These are phyloP conservation scores for Albatrellus ellisii DNA, from an alignment of 768 basidiomycete genomes.

Conservation along the genomic window DNA sequence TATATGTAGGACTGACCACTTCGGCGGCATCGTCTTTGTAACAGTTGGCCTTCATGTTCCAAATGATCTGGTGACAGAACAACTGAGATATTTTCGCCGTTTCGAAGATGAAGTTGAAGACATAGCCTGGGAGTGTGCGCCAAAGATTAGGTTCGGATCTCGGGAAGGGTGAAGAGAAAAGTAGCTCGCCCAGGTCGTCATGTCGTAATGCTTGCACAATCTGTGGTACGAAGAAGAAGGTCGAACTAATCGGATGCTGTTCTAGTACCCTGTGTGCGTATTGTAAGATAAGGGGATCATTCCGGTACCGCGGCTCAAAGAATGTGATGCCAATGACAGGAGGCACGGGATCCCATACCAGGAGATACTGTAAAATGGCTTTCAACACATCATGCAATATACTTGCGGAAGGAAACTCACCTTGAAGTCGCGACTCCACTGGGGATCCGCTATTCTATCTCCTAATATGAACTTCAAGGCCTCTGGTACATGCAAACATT, in stretches of 20 bases:
- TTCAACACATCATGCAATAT: conserved; percentile 1
- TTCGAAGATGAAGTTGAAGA: conserved; percentile 90
- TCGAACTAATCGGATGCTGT: conserved; percentile 87
- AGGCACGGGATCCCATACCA: conserved; percentile 82
- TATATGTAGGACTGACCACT: conserved; percentile 32
- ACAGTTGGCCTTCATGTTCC: conserved; percentile 99
- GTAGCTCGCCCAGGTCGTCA: conserved; percentile 64
- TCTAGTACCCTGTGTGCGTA: conserved; percentile 93
- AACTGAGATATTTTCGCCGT: conserved; percentile 94
- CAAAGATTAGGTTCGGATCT: too few species aligned
- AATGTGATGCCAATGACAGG: conserved; percentile 71
- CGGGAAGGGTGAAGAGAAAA: background rate
- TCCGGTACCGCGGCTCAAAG: conserved; percentile 76
- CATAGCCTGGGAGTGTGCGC: conserved; percentile 80
- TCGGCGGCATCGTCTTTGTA: conserved; percentile 86
- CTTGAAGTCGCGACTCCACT: conserved; percentile 57
- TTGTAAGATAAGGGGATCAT: conserved; percentile 80
- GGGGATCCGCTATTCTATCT: conserved; percentile 45
- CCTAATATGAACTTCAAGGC: conserved; percentile 73
- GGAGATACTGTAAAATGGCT: conserved; percentile 47
- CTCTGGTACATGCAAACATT: conserved; percentile 66
- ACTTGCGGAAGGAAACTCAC: conserved; percentile 25
- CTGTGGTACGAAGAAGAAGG: conserved; percentile 99
- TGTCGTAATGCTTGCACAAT: conserved; percentile 91
- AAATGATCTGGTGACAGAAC: conserved; percentile 99